Conservation (phyloP, 2,329 filamentous ascomycete species). For the Coleophoma cylindrospora region DNA sequence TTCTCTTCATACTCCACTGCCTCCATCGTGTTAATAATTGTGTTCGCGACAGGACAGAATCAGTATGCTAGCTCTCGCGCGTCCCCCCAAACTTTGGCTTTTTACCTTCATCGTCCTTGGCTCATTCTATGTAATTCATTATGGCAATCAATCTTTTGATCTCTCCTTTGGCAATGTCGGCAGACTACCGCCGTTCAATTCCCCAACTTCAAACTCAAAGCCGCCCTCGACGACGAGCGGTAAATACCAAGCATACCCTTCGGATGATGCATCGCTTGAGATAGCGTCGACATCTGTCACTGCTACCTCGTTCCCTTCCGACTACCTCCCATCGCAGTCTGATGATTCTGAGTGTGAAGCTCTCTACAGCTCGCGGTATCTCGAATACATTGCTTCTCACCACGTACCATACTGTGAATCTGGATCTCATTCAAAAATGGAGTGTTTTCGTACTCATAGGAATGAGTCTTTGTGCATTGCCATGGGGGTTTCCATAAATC, state of each 20-base stretch:
- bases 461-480: slow-evolving; percentile 12
- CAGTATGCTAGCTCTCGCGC: too few relatives aligned
- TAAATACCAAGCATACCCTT: neutral
- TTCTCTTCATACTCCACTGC: too few relatives aligned
- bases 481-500: slow-evolving; percentile 8
- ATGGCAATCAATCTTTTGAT: too few relatives aligned
- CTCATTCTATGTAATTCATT: too few relatives aligned
- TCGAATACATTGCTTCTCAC: slow-evolving; percentile 5
- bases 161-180: too few relatives aligned
- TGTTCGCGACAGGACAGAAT: too few relatives aligned
- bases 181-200: neutral
- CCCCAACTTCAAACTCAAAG: neutral
- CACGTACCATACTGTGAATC: slow-evolving; percentile 8
- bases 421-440: slow-evolving; percentile 3
- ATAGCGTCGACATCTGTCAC: neutral
- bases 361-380: slow-evolving; percentile 6
- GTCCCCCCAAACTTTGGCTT: too few relatives aligned
- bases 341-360: slow-evolving; percentile 5
- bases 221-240: too few relatives aligned
- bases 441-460: slow-evolving; percentile 8
- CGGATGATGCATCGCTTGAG: neutral
- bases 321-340: neutral
- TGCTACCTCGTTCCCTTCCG: slow-evolving; percentile 1
- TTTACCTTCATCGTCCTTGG: too few relatives aligned
- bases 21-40: too few relatives aligned